Base-by-base conservation (phyloP, 2,329 filamentous ascomycete species). In the Pestalotiopsis sp. region DNA sequence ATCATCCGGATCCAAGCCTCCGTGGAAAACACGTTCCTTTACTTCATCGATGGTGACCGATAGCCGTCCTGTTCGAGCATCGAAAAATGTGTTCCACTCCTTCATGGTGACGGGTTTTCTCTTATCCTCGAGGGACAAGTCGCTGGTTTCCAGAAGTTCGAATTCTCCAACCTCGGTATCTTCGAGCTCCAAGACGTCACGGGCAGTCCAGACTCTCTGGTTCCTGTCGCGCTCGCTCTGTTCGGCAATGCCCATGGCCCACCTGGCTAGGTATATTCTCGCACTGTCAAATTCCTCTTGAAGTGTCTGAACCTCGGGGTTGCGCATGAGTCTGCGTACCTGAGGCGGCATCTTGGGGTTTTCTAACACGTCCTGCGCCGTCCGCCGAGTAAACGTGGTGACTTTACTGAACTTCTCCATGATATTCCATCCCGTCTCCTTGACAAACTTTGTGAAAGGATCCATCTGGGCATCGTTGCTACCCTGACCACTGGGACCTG, bases 201-300 rank as follows among this genome's bases (percentile, higher is more conserved):
- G 91, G 0, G 94, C 95, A 0, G 95, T 98, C 93, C 94, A 99
- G 76, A 97, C 95, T 61, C 95, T 87, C 79, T 95, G 92, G 65
- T 90, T 93, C 27, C 92, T 86, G 75, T 99, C 96, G 52, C 90
- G 87, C 77, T 99, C 96, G 75, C 95, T 95, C 82, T 99, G 96
- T 79, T 99, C 97, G 0, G 96, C 95, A 72, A 99, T 97, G 7
- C 94, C 94, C 96, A 99, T 98, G 2, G 96, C 96, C 96, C 96
- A 99, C 71, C 96, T 88, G 25, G 96, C 96, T 52, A 99, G 86
- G 77, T 99, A 99, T 69, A 99, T 87, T 72, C 96, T 89, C 3
- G 97, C 96, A 75, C 94, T 97, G 83, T 99, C 97, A 75, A 98
- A 99, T 77, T 99, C 97, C 70, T 98, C 95, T 77, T 98, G 95